Conservation (phyloP, 2,329 filamentous ascomycete genomes). For the Epichloe gansuensis region DNA sequence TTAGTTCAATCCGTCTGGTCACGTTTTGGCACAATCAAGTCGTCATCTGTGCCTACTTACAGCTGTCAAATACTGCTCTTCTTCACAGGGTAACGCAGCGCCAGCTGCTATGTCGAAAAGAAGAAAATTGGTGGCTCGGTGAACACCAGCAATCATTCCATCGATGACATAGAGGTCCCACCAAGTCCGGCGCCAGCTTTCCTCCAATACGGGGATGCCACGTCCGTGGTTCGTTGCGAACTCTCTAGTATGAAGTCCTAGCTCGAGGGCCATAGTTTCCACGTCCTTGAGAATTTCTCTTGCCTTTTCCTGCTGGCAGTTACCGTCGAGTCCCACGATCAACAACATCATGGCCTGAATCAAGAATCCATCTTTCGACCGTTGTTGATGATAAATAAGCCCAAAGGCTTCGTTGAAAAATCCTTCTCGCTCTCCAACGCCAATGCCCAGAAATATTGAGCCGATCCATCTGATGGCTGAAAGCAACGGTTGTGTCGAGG, state of each 20-base stretch:
- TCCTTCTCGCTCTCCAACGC: conserved; percentile 28
- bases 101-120: conserved; percentile 55
- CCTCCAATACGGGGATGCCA: conserved; percentile 57
- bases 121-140: conserved; percentile 57
- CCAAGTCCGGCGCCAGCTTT: conserved; percentile 82
- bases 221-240: conserved; percentile 54
- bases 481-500: conserved; percentile 34
- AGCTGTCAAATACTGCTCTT: conserved; percentile 53
- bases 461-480: conserved; percentile 45
- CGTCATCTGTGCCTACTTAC: conserved; percentile 27
- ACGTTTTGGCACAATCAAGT: background rate
- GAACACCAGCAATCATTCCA: conserved; percentile 72
- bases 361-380: conserved; percentile 44
- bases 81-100: conserved; percentile 70
- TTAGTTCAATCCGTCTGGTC: conserved; percentile 2
- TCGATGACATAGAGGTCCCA: conserved; percentile 78
- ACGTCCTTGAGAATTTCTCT: conserved; percentile 54
- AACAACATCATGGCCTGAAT: conserved; percentile 71
- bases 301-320: conserved; percentile 57
- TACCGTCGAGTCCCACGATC: conserved; percentile 66
- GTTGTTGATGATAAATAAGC: conserved; percentile 33
- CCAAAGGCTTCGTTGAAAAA: conserved; percentile 48
- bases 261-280: conserved; percentile 59
- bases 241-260: conserved; percentile 60
- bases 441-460: conserved; percentile 40